Percentiles rank a stretch among this genome's conserved stretches.
phyloP scores from a whole-genome alignment of 495 filamentous ascomycete species.

The Xylaria acuta region DNA sequence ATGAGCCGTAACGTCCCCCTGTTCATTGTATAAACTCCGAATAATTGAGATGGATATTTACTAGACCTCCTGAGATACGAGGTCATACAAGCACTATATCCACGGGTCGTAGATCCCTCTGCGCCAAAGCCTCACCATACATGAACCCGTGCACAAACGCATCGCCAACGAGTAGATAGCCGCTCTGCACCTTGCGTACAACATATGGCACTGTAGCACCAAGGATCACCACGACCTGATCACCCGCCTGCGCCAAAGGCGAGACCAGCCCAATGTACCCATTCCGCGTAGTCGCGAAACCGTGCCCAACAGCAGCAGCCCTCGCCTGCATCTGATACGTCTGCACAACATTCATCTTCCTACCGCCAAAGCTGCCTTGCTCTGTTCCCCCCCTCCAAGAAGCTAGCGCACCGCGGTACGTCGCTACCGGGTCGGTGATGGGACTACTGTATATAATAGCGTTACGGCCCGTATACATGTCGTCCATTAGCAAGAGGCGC shows the following conservation, averaged over 20 bases:
- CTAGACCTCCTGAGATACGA: neutral
- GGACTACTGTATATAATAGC: neutral
- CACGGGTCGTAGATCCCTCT: neutral
- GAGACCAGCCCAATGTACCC: neutral
- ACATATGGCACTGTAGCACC: neutral
- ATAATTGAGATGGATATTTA: neutral
- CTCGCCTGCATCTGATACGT: neutral
- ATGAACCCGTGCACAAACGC: neutral
- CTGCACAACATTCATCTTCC: neutral
- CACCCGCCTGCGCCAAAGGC: neutral
- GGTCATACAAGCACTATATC: neutral
- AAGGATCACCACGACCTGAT: neutral
- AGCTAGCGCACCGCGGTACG: neutral
- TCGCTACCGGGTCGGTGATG: neutral
- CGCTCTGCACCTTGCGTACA: neutral
- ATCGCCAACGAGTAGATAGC: neutral
- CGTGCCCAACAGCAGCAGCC: neutral
- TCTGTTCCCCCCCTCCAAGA: neutral
- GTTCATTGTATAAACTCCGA: neutral
- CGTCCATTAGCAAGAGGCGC: neutral
- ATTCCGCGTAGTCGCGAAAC: neutral
- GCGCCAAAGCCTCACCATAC: neutral
- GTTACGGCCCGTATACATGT: constrained; percentile 1
- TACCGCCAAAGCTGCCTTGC: neutral
- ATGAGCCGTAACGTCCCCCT: neutral